Percentiles rank a stretch among this genome's conserved stretches.
Evolutionary conservation across 768 basidiomycete species (phyloP).

Genomic region (Coprinopsis sp.): DNA sequence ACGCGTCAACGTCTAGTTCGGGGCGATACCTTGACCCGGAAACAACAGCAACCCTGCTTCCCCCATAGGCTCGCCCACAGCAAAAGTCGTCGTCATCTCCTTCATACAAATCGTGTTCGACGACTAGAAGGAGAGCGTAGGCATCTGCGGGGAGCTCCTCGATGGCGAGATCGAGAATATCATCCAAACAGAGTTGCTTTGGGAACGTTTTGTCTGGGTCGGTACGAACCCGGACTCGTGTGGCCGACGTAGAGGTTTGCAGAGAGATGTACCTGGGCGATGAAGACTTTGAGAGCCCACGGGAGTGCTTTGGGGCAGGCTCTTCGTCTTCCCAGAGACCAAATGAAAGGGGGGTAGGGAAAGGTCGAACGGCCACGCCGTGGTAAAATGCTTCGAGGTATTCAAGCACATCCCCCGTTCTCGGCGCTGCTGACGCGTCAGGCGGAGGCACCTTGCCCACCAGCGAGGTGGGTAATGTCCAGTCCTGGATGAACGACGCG

Average conservation of each 20-base stretch:
- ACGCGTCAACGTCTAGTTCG: slow-evolving; percentile 23
- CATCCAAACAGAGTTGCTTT: slow-evolving; percentile 32
- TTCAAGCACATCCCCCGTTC: slow-evolving; percentile 19
- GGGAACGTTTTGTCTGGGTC: slow-evolving; percentile 22
- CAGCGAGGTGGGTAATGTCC: slow-evolving; percentile 17
- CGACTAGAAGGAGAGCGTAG: slow-evolving; percentile 30
- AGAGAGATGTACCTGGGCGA: slow-evolving; percentile 26
- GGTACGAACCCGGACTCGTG: slow-evolving; percentile 29
- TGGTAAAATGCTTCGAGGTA: slow-evolving; percentile 33
- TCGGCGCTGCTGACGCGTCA: slow-evolving; percentile 10
- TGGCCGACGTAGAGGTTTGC: slow-evolving; percentile 24
- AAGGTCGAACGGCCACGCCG: slow-evolving; percentile 24
- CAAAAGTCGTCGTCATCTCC: slow-evolving; percentile 31
- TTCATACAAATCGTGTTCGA: slow-evolving; percentile 33
- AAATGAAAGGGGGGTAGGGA: slow-evolving; percentile 20
- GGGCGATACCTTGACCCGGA: slow-evolving; percentile 33
- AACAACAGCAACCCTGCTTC: slow-evolving; percentile 34
- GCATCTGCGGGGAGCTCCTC: slow-evolving; percentile 29
- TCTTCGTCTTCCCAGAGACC: slow-evolving; percentile 23
- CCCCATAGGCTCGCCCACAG: slow-evolving; percentile 37
- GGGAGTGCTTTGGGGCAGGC: slow-evolving; percentile 7
- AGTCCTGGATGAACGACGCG: slow-evolving; percentile 19
- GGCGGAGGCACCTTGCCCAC: not conserved
- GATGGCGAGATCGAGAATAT: slow-evolving; percentile 32
- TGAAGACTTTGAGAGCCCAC: slow-evolving; percentile 8